phyloP scores from a whole-genome alignment of 306 rosid genomes.

The Oemleria cerasiformis region DNA sequence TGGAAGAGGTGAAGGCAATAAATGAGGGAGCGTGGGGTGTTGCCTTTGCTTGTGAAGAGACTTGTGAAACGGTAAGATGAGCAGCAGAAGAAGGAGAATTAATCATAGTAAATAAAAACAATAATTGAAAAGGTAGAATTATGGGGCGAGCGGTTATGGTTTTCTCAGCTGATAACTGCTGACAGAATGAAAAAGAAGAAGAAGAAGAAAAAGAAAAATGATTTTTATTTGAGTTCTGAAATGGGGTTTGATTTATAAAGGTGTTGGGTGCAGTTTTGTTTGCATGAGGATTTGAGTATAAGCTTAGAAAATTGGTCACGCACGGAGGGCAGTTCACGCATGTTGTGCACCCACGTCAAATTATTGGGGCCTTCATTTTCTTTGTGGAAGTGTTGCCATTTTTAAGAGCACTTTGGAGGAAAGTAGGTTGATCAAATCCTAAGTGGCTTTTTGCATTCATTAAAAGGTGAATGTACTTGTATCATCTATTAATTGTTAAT shows the following conservation, averaged over 20 bases:
- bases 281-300: constrained; percentile 13
- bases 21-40: constrained; percentile 49
- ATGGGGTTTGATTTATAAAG: background rate
- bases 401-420: too few relatives aligned
- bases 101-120: constrained; percentile 10
- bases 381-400: too few relatives aligned
- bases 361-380: background rate
- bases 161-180: constrained; percentile 21
- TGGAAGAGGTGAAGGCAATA: constrained; percentile 52
- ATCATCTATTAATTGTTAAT: too few relatives aligned
- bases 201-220: background rate
- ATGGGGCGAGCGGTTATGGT: constrained; percentile 36
- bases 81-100: constrained; percentile 1
- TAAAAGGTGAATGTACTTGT: too few relatives aligned
- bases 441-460: background rate
- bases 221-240: background rate
- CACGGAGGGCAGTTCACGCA: constrained; percentile 5
- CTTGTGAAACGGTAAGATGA: constrained; percentile 8
- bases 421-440: too few relatives aligned
- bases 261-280: background rate
- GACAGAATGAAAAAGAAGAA: background rate
- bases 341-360: constrained; percentile 2
- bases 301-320: constrained; percentile 9
- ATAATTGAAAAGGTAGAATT: background rate
- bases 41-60: background rate